Base-by-base conservation (phyloP, 2,329 filamentous ascomycete genomes). In the Dactylellina haptotyla region DNA sequence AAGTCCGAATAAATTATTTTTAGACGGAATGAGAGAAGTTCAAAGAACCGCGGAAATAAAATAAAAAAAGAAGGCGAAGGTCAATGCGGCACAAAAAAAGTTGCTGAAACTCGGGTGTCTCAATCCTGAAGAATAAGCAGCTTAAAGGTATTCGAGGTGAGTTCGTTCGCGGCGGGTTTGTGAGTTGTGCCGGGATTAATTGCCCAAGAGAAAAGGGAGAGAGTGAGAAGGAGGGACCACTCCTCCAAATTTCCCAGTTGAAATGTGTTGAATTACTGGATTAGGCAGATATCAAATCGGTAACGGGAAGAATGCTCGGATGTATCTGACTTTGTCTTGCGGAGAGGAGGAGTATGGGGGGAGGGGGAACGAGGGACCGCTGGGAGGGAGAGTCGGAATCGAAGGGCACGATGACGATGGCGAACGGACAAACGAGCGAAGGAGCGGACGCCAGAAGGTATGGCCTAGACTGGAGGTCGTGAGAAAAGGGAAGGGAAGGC, bases 221-320 rank as follows among this genome's bases (percentile, higher is more conserved):
- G n/a, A n/a, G n/a, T n/a, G n/a, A n/a, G n/a, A n/a, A n/a, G n/a
- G n/a, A n/a, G 67, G 37, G 28, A 39, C 64, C n/a, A 16, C 34
- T 4, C 14, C 26, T 32, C 54, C 45, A 54, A 69, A 59, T 53
- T 69, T 53, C 23, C 53, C 28, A 39, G 53, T 26, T 51, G 61
- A 73, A 73, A 73, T 66, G 69, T 66, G 61, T 73, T 73, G 69
- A 39, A 73, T 65, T 66, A 65, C 69, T 73, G 28, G 61, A 73
- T 73, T 65, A 66, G 61, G 69, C 45, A 72, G 59, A 65, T 65
- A 59, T 72, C 59, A 41, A 65, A 51, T 61, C 61, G 62, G 58
- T 61, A 59, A 72, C 51, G 53, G 54, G 53, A 73, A 53, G 61
- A 73, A 66, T 72, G 66, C 10, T 32, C 34, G 48, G 57, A 30